phyloP scores from a whole-genome alignment of 1,139 yeast species.

The Kurtzmaniella quercitrusa region DNA sequence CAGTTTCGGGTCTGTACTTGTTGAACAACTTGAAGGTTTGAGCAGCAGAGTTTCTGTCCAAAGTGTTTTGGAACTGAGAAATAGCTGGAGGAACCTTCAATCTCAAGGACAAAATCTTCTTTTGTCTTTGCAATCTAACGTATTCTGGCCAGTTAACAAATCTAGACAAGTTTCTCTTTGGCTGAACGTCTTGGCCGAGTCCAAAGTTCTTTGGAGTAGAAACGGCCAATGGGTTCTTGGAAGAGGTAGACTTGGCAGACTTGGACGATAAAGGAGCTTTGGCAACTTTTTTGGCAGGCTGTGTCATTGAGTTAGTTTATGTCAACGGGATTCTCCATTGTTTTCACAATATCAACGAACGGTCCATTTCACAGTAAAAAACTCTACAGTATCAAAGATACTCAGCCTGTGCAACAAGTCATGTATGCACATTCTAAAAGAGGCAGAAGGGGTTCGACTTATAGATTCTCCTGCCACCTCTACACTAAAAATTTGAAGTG shows the following conservation, averaged over 20 bases:
- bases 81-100: conserved; percentile 98
- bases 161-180: conserved; percentile 61
- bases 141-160: conserved; percentile 98
- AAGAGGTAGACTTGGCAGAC: conserved; percentile 19
- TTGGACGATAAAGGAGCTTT: conserved; percentile 49
- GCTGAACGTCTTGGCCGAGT: conserved; percentile 41
- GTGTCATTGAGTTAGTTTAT: conserved; percentile 56
- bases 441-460: neutral
- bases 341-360: conserved; percentile 24
- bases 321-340: conserved; percentile 25
- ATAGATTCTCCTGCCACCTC: neutral
- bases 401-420: conserved; percentile 48
- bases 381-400: conserved; percentile 44
- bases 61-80: conserved; percentile 90
- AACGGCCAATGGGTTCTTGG: conserved; percentile 40
- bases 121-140: conserved; percentile 82
- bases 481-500: conserved; percentile 7
- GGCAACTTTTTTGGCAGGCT: conserved; percentile 54
- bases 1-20: conserved; percentile 98
- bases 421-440: conserved; percentile 26
- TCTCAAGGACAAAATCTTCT: conserved; percentile 90
- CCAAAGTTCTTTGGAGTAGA: conserved; percentile 40
- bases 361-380: conserved; percentile 18
- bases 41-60: conserved; percentile 98
- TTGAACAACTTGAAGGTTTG: conserved; percentile 94